These are phyloP conservation scores for Ziziphus jujuba DNA, from an alignment of 306 rosid species.

Conservation along the genomic window DNA sequence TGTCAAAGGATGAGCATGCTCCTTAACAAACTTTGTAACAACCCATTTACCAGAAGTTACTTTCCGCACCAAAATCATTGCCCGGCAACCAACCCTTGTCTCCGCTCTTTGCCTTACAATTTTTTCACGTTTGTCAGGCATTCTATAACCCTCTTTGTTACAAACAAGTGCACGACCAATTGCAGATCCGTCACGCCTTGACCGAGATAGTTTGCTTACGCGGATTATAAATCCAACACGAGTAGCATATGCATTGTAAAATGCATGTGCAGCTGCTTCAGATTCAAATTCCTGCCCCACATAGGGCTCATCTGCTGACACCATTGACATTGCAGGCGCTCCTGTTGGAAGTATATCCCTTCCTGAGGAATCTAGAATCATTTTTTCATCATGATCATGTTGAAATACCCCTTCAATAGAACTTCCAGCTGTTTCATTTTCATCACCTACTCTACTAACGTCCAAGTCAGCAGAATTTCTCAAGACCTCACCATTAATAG, in stretches of 20 bases:
- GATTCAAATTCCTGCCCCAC: constrained; percentile 92
- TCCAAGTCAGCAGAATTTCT: constrained; percentile 47
- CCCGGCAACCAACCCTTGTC: constrained; percentile 96
- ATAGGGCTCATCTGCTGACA: constrained; percentile 70
- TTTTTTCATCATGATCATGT: constrained; percentile 49
- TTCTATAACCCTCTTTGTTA: constrained; percentile 95
- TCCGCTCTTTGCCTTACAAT: constrained; percentile 93
- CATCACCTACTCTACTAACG: constrained; percentile 48
- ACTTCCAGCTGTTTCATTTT: constrained; percentile 58
- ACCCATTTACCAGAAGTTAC: constrained; percentile 88
- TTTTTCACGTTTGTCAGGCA: constrained; percentile 96
- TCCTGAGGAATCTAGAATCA: constrained; percentile 53
- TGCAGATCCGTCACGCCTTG: constrained; percentile 91
- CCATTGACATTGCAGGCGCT: constrained; percentile 46
- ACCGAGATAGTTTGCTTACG: constrained; percentile 93
- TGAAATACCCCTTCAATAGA: constrained; percentile 58
- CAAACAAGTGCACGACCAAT: constrained; percentile 97
- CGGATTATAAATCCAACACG: constrained; percentile 81
- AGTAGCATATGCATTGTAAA: constrained; percentile 87
- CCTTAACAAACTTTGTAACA: constrained; percentile 77
- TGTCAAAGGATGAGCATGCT: constrained; percentile 76
- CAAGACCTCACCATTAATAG: constrained; percentile 46
- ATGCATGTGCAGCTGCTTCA: constrained; percentile 88
- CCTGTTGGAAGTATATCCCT: constrained; percentile 42
- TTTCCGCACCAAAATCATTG: constrained; percentile 92